These are phyloP conservation scores for Ophiostoma sp. DNA, from an alignment of 2,329 filamentous ascomycete species.

Conservation along the genomic window DNA sequence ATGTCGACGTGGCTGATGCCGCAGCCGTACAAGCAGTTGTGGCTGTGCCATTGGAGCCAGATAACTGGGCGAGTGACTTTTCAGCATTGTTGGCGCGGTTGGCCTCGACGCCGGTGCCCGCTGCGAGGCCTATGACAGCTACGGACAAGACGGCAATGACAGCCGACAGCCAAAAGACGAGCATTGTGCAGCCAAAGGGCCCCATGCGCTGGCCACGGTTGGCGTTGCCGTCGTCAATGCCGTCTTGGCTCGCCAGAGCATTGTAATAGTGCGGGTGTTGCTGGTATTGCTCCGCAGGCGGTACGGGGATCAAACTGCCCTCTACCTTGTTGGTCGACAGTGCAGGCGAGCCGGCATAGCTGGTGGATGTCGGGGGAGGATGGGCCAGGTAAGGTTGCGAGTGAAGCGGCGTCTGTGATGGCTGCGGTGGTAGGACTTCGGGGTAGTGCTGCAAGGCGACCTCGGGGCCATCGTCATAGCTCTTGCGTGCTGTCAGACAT, in stretches of 20 bases:
- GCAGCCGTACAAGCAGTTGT: background rate
- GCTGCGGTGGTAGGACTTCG: constrained; percentile 12
- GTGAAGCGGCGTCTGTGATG: no score
- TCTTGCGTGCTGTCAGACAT: background rate
- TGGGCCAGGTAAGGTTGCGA: background rate
- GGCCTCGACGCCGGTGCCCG: constrained; percentile 40
- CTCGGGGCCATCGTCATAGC: constrained; percentile 20
- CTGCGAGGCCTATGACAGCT: constrained; percentile 42
- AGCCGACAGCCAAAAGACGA: constrained; percentile 39
- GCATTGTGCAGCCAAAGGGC: constrained; percentile 34
- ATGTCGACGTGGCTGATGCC: constrained; percentile 25
- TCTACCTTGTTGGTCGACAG: constrained; percentile 5
- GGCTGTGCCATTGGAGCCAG: background rate
- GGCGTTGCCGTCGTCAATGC: background rate
- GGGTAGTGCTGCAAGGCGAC: constrained; percentile 18
- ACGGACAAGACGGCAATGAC: constrained; percentile 38
- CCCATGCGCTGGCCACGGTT: background rate
- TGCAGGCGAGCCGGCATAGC: background rate
- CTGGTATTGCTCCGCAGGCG: background rate
- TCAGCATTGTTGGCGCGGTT: constrained; percentile 37
- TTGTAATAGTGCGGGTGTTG: background rate
- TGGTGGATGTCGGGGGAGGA: background rate
- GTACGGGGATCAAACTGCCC: background rate
- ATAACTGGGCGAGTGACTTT: background rate
- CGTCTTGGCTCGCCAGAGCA: background rate